Percentiles rank a stretch among this genome's conserved stretches.
phyloP scores from a whole-genome alignment of 1,139 yeast genomes.

The Yamadazyma atmosphaerica region DNA sequence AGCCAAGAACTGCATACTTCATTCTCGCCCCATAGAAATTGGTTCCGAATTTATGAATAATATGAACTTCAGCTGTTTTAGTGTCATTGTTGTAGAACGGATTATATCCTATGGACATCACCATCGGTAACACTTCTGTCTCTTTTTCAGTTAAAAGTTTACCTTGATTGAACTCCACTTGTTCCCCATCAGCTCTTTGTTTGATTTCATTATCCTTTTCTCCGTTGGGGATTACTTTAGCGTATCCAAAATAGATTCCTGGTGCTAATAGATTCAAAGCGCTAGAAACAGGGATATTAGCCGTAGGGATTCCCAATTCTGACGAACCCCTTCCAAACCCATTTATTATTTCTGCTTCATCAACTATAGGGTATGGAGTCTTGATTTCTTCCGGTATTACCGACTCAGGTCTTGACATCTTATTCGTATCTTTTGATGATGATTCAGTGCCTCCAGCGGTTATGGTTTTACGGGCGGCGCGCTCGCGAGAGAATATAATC shows the following conservation, averaged over 20 bases:
- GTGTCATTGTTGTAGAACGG: slow-evolving; percentile 82
- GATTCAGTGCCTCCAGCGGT: not conserved
- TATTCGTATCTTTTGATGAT: not conserved
- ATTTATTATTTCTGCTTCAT: slow-evolving; percentile 60
- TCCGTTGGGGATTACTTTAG: slow-evolving; percentile 37
- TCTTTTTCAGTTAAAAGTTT: slow-evolving; percentile 36
- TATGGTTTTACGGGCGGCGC: not conserved
- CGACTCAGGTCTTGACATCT: slow-evolving; percentile 5
- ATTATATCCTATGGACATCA: slow-evolving; percentile 94
- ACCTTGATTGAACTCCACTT: slow-evolving; percentile 65
- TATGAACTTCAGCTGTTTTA: slow-evolving; percentile 85
- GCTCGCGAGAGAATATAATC: not conserved
- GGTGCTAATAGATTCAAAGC: slow-evolving; percentile 53
- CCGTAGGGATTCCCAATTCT: slow-evolving; percentile 94
- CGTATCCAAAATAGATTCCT: slow-evolving; percentile 93
- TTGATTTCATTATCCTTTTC: slow-evolving; percentile 16
- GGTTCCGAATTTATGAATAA: slow-evolving; percentile 66
- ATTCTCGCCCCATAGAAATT: slow-evolving; percentile 84
- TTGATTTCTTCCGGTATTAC: slow-evolving; percentile 29
- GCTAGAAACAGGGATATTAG: slow-evolving; percentile 72
- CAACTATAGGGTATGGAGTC: slow-evolving; percentile 67
- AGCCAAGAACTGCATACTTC: slow-evolving; percentile 74
- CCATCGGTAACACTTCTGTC: slow-evolving; percentile 72
- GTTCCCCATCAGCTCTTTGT: slow-evolving; percentile 43
- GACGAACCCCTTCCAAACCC: slow-evolving; percentile 97